These are phyloP conservation scores for Dryas octopetala DNA, from an alignment of 306 rosid species.

Conservation along the genomic window DNA sequence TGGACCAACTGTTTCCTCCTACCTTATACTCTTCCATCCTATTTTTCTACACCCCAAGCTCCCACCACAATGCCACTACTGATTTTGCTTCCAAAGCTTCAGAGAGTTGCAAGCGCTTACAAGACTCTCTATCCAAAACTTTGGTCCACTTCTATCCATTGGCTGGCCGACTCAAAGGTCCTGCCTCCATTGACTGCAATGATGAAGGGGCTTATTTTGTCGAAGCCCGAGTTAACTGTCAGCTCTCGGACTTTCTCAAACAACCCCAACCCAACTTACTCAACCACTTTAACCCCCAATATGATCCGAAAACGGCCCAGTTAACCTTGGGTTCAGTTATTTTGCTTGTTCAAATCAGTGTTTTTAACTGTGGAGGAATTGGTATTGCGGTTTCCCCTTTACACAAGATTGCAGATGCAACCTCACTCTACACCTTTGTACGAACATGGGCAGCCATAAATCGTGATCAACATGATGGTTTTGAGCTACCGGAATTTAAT, in stretches of 20 bases:
- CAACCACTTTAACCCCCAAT: too few species aligned
- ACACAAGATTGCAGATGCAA: conserved; percentile 4
- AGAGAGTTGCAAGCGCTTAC: neutral
- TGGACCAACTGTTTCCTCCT: neutral
- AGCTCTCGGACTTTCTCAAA: neutral
- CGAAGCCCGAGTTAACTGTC: neutral
- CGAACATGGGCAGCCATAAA: conserved; percentile 2
- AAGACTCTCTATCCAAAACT: conserved; percentile 1
- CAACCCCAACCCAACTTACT: neutral
- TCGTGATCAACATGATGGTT: neutral
- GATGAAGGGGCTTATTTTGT: conserved; percentile 3
- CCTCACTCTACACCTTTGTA: neutral
- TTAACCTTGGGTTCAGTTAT: neutral
- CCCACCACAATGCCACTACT: neutral
- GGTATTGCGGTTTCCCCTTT: neutral
- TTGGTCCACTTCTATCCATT: neutral
- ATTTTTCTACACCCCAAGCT: neutral
- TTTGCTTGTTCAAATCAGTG: neutral
- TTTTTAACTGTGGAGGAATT: conserved; percentile 6
- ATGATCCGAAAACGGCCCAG: neutral
- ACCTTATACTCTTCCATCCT: neutral
- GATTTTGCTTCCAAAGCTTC: neutral
- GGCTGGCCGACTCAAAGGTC: neutral
- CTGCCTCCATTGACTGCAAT: neutral
- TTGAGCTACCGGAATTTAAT: neutral